Evolutionary conservation across 129 eudicot species (phyloP).

Genomic region (Flaveria linearis): DNA sequence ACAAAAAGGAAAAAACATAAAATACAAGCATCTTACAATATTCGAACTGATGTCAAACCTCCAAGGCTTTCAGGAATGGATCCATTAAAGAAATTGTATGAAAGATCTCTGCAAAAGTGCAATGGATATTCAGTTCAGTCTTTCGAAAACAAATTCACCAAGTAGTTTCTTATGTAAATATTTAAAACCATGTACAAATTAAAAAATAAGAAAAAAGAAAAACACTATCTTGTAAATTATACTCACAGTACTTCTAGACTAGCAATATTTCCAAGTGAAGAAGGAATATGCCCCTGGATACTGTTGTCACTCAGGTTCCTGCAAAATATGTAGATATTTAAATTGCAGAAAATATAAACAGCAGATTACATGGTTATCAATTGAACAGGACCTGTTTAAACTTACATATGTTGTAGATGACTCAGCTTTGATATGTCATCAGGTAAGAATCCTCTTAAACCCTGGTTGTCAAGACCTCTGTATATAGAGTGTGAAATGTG

Average conservation of each 20-base stretch:
- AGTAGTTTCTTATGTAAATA: neutral
- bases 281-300: conserved; percentile 77
- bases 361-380: no score
- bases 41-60: conserved; percentile 63
- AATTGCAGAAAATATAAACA: neutral
- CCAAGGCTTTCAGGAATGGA: conserved; percentile 95
- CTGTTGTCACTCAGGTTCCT: conserved; percentile 95
- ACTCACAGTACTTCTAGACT: conserved; percentile 78
- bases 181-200: neutral
- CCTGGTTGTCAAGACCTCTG: conserved; percentile 95
- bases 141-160: neutral
- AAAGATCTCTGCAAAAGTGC: conserved; percentile 68
- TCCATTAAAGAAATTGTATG: conserved; percentile 81
- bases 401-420: conserved; percentile 92
- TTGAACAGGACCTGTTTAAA: neutral
- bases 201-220: neutral
- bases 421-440: conserved; percentile 66
- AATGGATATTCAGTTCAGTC: conserved; percentile 17
- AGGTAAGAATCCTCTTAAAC: conserved; percentile 82
- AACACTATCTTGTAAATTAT: neutral
- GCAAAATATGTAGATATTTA: conserved; percentile 21
- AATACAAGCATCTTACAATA: conserved; percentile 54
- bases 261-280: conserved; percentile 69
- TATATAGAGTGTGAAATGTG: conserved; percentile 3
- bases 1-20: neutral